Base-by-base conservation (phyloP, 2,329 filamentous ascomycete species). In the Fusarium ramigenum region DNA sequence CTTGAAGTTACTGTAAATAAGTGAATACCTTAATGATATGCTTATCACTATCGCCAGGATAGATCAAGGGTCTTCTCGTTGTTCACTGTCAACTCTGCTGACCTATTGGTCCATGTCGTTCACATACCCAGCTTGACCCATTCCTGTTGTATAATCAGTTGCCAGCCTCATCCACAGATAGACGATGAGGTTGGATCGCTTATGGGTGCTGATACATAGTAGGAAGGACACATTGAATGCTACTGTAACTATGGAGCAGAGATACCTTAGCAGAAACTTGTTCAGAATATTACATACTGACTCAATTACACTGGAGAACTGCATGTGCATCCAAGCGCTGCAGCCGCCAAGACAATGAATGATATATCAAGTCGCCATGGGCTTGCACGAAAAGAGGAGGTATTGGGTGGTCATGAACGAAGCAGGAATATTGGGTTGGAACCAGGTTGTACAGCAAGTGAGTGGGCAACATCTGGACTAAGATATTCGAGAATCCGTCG, bases 21-120 rank as follows among this genome's bases (percentile, higher is more conserved):
- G 50, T 54, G 19, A 28, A 66, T 60, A 52, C 64, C 43, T 66
- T 60, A 66, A 66, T 46, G 36, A 42, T 66, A 66, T 66, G 64
- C 64, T 66, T 66, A 66, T 52, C 46, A 60, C 39, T 66, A 65
- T 65, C 43, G 23, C 30, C 21, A 28, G 56, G 47, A 18, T 28
- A 56, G 21, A 34, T 40, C 46, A 60, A 28, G 37, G 47, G 25
- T 56, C 18, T 34, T 42, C 21, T 42, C 30, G 14, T 56, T 34
- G n/a, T 60, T 49, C 36, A 30, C 21, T 34, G 28, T 50, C 32
- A 50, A 47, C 32, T 50, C 32, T 37, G 23, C 25, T 59, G 23
- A 37, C 19, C 42, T 19, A 59, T 49, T 37, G 32, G 56, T 30
- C 44, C 32, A 37, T 28, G 23, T n/a, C 18, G 15, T 46, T 46